Evolutionary conservation across 495 filamentous ascomycete genomes (phyloP).

Genomic region (Usnea hakonensis): DNA sequence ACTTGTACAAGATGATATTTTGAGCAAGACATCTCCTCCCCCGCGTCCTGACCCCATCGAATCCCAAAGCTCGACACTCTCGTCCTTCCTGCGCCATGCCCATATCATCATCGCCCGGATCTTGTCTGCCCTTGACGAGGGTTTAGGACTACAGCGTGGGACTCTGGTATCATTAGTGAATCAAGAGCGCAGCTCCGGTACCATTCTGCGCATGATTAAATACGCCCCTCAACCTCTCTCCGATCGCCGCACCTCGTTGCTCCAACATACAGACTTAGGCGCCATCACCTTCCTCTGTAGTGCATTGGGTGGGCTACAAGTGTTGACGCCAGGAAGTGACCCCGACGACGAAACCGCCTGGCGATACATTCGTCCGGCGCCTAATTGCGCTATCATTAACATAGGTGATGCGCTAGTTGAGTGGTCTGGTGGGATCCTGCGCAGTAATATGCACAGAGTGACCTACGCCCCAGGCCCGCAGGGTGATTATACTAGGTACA

Average conservation of each 20-base stretch:
- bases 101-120: slow-evolving; percentile 13
- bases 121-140: slow-evolving; percentile 8
- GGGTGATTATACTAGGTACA: slow-evolving; percentile 23
- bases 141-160: slow-evolving; percentile 10
- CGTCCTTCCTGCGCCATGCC: slow-evolving; percentile 10
- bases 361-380: slow-evolving; percentile 31
- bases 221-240: slow-evolving; percentile 8
- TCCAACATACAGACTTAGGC: slow-evolving; percentile 23
- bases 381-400: slow-evolving; percentile 34
- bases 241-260: neutral
- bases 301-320: slow-evolving; percentile 24
- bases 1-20: slow-evolving; percentile 18
- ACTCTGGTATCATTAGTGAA: slow-evolving; percentile 11
- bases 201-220: slow-evolving; percentile 15
- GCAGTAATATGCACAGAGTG: slow-evolving; percentile 33
- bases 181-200: slow-evolving; percentile 13
- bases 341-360: slow-evolving; percentile 25
- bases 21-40: slow-evolving; percentile 9
- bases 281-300: slow-evolving; percentile 27
- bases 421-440: slow-evolving; percentile 33
- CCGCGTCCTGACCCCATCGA: slow-evolving; percentile 14
- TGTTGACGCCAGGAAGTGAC: neutral
- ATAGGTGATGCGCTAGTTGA: slow-evolving; percentile 36
- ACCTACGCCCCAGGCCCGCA: slow-evolving; percentile 33
- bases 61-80: neutral